Evolutionary conservation across 108 stramenopile genomes (phyloP), one percentile per base, ranked within the genome.

Genomic region (Stephanodiscus minutulus): DNA sequence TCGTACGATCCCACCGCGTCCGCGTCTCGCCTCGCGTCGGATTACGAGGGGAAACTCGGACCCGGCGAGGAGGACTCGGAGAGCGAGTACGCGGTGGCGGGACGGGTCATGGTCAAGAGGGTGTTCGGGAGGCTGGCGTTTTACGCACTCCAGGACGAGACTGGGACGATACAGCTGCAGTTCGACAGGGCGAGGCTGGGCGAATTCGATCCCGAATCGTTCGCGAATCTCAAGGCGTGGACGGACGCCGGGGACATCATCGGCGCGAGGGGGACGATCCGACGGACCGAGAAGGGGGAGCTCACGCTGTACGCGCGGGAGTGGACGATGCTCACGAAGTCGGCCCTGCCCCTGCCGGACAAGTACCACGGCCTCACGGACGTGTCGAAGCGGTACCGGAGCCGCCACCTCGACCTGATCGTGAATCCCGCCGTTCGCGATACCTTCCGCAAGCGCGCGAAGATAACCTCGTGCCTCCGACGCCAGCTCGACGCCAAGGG

Each of bases 71-170:
- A 93, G 80, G 96, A 97, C 70, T 61, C 13, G 0, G 60, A 47
- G 4, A 66, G 54, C 36, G 48, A 66, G 53, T 52, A 49, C 65
- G 67, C 87, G 1, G 91, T 97, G 28, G 95, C 96, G 12, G 98
- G 98, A 4, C 88, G 98, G 20, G 91, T 98, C 70, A 94, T 97
- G 96, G 91, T 93, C 10, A 69, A 94, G 50, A 88, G 98, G 28
- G 92, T 97, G 13, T 98, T 98, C 86, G 98, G 98, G 31, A 96
- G 97, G 69, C 83, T 98, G 43, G 96, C 97, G 4, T 98, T 98
- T 76, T 97, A 97, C 70, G 85, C 90, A 7, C 64, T 98, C 72
- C 97, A 96, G 76, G 95, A 91, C 76, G 93, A 94, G 74, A 84
- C 86, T n/a, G 96, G 92, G 25, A 81, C 69, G 11, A 91, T 98